Evolutionary conservation across 257 asterid species (phyloP).

Genomic region (Jacaranda mimosifolia): DNA sequence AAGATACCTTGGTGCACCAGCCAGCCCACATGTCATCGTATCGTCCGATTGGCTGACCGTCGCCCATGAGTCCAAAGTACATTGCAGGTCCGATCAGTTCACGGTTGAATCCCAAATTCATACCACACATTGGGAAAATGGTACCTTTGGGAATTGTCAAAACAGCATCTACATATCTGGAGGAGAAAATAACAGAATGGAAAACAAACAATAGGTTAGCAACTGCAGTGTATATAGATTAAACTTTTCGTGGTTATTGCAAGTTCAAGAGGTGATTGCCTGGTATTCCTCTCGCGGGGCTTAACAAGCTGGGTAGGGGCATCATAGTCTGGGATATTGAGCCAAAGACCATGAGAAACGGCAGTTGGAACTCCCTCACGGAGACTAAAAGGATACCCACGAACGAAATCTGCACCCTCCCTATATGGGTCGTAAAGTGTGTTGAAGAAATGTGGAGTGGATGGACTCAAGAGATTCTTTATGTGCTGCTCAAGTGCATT

Average conservation of each 20-base stretch:
- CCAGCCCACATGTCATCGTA: conserved; percentile 92
- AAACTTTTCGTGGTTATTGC: neutral
- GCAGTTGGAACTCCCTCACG: conserved; percentile 88
- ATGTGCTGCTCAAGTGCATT: conserved; percentile 92
- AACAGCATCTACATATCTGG: conserved; percentile 83
- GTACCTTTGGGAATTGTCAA: conserved; percentile 86
- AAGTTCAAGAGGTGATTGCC: conserved; percentile 38
- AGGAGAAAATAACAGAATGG: conserved; percentile 22
- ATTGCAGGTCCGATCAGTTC: conserved; percentile 88
- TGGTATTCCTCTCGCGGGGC: conserved; percentile 88
- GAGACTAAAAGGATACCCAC: conserved; percentile 88
- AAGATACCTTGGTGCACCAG: conserved; percentile 77
- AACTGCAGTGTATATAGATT: neutral
- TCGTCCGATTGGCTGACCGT: conserved; percentile 88
- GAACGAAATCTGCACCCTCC: conserved; percentile 84
- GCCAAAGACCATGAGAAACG: conserved; percentile 89
- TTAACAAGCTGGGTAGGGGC: conserved; percentile 92
- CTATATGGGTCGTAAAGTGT: conserved; percentile 86
- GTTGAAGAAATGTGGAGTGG: conserved; percentile 86
- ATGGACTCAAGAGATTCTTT: conserved; percentile 68
- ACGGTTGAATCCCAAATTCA: conserved; percentile 82
- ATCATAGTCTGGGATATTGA: conserved; percentile 87
- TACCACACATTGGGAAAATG: conserved; percentile 85
- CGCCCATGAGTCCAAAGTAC: conserved; percentile 97
- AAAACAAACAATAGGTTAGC: neutral